These are phyloP conservation scores for Phoma sp. DNA, from an alignment of 2,329 filamentous ascomycete genomes.

Conservation along the genomic window DNA sequence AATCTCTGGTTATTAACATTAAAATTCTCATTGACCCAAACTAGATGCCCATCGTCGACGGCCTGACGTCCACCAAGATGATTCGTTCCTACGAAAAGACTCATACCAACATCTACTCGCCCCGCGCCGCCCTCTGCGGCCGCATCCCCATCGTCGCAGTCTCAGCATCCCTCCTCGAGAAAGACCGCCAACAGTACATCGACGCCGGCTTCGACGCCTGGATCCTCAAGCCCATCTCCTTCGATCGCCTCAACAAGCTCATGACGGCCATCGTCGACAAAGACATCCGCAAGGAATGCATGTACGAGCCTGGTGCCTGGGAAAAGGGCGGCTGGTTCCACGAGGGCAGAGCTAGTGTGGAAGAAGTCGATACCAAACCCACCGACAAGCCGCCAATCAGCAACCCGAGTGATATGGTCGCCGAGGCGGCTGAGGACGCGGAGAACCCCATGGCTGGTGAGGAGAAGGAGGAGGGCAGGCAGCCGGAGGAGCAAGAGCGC, in stretches of 20 bases:
- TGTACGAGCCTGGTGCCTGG: constrained; percentile 77
- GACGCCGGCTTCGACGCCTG: constrained; percentile 85
- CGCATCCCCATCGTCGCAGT: constrained; percentile 84
- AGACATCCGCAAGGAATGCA: constrained; percentile 62
- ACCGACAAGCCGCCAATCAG: constrained; percentile 24
- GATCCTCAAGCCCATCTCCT: constrained; percentile 89
- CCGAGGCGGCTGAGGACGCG: constrained; percentile 23
- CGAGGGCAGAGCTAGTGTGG: constrained; percentile 45
- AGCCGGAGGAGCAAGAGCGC: constrained; percentile 32
- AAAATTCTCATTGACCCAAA: constrained; percentile 5
- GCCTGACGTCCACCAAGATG: constrained; percentile 79
- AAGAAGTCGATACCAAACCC: constrained; percentile 48
- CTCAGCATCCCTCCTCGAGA: constrained; percentile 79
- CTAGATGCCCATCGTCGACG: constrained; percentile 92
- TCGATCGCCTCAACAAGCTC: constrained; percentile 72
- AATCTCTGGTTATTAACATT: background rate
- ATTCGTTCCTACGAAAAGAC: constrained; percentile 75
- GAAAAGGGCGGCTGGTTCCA: constrained; percentile 86
- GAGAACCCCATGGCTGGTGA: constrained; percentile 31
- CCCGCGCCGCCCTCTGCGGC: constrained; percentile 64
- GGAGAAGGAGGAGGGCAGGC: constrained; percentile 18
- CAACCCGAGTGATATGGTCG: constrained; percentile 25
- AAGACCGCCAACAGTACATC: constrained; percentile 71
- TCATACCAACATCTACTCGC: constrained; percentile 61
- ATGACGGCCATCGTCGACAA: constrained; percentile 72